Base-by-base conservation (phyloP, 352 stramenopile genomes). In the Lagenidium sp. region DNA sequence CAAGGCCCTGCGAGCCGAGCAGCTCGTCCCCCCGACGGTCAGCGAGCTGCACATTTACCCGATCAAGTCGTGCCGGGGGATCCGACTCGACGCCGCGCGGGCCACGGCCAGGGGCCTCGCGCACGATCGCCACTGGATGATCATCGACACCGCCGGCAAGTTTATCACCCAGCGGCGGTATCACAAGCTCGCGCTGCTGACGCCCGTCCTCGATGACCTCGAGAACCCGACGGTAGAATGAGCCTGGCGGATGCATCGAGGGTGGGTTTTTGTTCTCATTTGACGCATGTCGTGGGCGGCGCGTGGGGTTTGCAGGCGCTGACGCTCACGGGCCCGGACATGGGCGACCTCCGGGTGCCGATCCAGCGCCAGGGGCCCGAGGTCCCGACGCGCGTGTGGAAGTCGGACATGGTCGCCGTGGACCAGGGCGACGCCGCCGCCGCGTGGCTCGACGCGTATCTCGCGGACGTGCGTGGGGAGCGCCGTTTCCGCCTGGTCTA, bases 21-120 rank as follows among this genome's bases (percentile, higher is more conserved):
- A n/a, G n/a, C n/a, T n/a, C n/a, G n/a, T n/a, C n/a, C n/a, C n/a
- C n/a, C n/a, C n/a, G n/a, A n/a, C n/a, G n/a, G 64, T 89, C 18
- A 30, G 41, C 1, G 78, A 75, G 1, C 56, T 92, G 7, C 73
- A 58, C 46, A 49, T 95, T 31, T 95, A 93, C 53, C 82, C 82
- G 23, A 66, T 95, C 59, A 93, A 95, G 55, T 85, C 68, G n/a
- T 91, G 80, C 50, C 59, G 53, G 36, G 74, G 71, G 1, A 71
- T 86, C n/a, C 55, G 62, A 3, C 31, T 93, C 5, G 46, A 68
- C 1, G 42, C 57, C 22, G 67, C 55, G 0, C 32, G 65, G 31
- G 57, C 89, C 32, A 80, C 73, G 3, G 22, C 47, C 62, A 50
- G 25, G 18, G 7, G 2, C 3, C 28, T 32, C 28, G 15, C 8